phyloP scores from a whole-genome alignment of 148 eudicot genomes.

The Cornus florida region DNA sequence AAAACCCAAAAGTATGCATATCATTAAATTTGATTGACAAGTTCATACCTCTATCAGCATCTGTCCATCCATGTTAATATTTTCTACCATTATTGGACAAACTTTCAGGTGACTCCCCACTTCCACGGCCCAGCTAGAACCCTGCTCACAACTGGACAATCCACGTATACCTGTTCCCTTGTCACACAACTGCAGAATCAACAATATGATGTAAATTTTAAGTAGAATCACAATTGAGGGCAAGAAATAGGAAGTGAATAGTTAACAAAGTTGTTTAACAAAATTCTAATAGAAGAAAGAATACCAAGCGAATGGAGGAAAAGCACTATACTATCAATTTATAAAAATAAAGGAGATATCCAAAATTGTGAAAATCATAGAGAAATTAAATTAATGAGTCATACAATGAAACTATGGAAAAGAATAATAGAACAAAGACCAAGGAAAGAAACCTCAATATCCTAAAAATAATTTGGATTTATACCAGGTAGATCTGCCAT shows the following conservation, averaged over 20 bases:
- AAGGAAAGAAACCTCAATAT: too few species aligned
- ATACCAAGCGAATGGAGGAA: background rate
- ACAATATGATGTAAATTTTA: slow-evolving; percentile 16
- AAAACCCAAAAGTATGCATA: background rate
- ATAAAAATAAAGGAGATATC: too few species aligned
- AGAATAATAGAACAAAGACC: too few species aligned
- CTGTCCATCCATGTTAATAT: slow-evolving; percentile 69
- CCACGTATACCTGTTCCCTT: slow-evolving; percentile 52
- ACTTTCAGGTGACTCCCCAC: slow-evolving; percentile 74
- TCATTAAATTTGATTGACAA: background rate
- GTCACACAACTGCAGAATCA: slow-evolving; percentile 48
- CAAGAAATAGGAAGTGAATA: background rate
- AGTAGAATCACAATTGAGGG: background rate
- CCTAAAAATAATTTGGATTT: too few species aligned
- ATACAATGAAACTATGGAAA: too few species aligned
- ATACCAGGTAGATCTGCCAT: too few species aligned
- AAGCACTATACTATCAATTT: background rate
- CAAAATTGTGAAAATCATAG: too few species aligned
- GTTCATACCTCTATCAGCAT: slow-evolving; percentile 70
- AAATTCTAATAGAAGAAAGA: background rate
- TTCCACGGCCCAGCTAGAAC: slow-evolving; percentile 98
- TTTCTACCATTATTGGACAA: slow-evolving; percentile 77
- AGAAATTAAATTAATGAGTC: too few species aligned
- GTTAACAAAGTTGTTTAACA: too few species aligned
- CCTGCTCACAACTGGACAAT: slow-evolving; percentile 58